Evolutionary conservation across 768 basidiomycete species (phyloP).

Genomic region (Mycena leptocephala): DNA sequence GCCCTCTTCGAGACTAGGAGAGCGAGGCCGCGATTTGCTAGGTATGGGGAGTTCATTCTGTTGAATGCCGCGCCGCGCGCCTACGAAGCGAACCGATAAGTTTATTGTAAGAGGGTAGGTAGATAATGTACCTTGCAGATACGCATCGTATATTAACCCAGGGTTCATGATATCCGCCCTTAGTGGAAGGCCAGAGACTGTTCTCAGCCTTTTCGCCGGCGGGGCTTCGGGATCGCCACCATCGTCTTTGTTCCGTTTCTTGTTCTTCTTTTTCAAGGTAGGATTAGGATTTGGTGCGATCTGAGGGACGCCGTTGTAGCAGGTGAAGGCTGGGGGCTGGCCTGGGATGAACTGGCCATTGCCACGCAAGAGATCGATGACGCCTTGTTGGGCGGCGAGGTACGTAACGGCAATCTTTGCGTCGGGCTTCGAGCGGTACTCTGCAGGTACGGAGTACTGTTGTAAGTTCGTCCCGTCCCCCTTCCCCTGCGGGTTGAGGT

Average conservation of each 20-base stretch:
- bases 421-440: slow-evolving; percentile 73
- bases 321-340: slow-evolving; percentile 38
- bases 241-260: slow-evolving; percentile 25
- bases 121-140: not conserved
- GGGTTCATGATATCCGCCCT: no score
- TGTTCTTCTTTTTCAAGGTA: slow-evolving; percentile 44
- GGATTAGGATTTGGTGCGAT: slow-evolving; percentile 48
- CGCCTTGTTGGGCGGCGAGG: slow-evolving; percentile 69
- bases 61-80: not conserved
- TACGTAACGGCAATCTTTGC: slow-evolving; percentile 73
- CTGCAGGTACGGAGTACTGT: slow-evolving; percentile 61
- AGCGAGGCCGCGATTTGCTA: not conserved
- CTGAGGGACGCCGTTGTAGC: slow-evolving; percentile 44
- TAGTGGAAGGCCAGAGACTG: not conserved
- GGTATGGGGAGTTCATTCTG: not conserved
- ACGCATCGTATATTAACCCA: not conserved
- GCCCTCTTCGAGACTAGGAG: slow-evolving; percentile 26
- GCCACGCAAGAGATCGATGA: slow-evolving; percentile 74
- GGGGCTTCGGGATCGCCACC: not conserved
- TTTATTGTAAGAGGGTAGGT: no score
- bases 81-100: not conserved
- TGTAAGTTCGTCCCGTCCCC: slow-evolving; percentile 45
- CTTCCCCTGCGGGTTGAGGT: slow-evolving; percentile 48
- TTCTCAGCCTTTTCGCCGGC: slow-evolving; percentile 27
- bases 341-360: slow-evolving; percentile 61